A percentile compares a stretch with the other conserved stretches of the same genome.
phyloP scores from a whole-genome alignment of 495 filamentous ascomycete genomes.

The Glutinoglossum americanum region DNA sequence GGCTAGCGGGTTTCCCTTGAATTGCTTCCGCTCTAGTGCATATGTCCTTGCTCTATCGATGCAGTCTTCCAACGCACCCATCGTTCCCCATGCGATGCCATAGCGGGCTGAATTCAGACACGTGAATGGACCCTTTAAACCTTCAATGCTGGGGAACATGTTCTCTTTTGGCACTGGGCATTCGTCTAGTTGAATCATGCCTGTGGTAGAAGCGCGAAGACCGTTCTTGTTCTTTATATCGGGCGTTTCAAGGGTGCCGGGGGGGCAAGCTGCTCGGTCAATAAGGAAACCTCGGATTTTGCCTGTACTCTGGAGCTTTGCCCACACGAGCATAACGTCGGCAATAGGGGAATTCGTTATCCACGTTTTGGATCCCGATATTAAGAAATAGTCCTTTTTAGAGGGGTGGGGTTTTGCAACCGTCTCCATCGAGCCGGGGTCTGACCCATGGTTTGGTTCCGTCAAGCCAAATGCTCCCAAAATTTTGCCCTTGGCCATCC shows the following conservation, averaged over 20 bases:
- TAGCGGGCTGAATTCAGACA: constrained; percentile 84
- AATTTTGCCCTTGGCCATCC: constrained; percentile 68
- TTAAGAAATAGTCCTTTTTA: constrained; percentile 62
- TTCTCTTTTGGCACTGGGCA: constrained; percentile 78
- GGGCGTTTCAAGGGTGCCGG: constrained; percentile 80
- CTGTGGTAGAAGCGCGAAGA: constrained; percentile 78
- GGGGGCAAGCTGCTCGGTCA: constrained; percentile 57
- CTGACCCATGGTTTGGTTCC: constrained; percentile 93
- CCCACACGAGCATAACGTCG: constrained; percentile 84
- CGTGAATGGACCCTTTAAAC: constrained; percentile 71
- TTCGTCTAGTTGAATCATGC: constrained; percentile 90
- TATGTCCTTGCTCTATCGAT: constrained; percentile 63
- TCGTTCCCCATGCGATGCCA: constrained; percentile 83
- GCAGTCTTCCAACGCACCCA: constrained; percentile 87
- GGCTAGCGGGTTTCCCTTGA: constrained; percentile 85
- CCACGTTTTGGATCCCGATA: constrained; percentile 89
- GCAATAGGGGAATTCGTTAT: constrained; percentile 95
- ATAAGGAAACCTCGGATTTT: constrained; percentile 93
- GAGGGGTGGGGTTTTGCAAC: constrained; percentile 65
- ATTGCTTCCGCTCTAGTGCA: constrained; percentile 79
- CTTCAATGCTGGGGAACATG: constrained; percentile 85
- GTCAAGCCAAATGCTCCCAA: constrained; percentile 87
- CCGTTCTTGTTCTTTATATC: constrained; percentile 89
- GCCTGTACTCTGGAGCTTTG: constrained; percentile 69
- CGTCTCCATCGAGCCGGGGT: constrained; percentile 91